Conservation (phyloP, 306 rosid species). For the Sindora glabra region DNA sequence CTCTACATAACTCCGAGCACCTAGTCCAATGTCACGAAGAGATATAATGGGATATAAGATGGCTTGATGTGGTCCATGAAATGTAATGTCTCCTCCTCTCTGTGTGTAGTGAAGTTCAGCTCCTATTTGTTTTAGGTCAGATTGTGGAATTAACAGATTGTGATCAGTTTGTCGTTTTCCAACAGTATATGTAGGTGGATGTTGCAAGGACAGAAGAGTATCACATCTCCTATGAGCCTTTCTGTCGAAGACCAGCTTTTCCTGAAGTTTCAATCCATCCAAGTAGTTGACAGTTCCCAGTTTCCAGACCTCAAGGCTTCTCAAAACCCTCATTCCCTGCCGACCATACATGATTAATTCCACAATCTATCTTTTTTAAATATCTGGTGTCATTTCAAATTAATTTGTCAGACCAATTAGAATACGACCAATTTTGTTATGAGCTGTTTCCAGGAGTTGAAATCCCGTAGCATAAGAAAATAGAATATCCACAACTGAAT, state of each 20-base stretch:
- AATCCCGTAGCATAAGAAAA: no score
- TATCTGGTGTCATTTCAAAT: no score
- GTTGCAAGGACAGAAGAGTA: slow-evolving; percentile 66
- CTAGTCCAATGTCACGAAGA: slow-evolving; percentile 57
- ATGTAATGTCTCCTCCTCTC: slow-evolving; percentile 88
- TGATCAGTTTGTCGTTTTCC: slow-evolving; percentile 80
- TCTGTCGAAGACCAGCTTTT: slow-evolving; percentile 54
- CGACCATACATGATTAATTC: slow-evolving; percentile 12
- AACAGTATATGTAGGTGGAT: slow-evolving; percentile 79
- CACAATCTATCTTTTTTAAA: background rate
- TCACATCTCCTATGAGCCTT: slow-evolving; percentile 50
- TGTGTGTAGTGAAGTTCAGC: slow-evolving; percentile 72
- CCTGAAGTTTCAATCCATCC: slow-evolving; percentile 61
- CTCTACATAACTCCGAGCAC: slow-evolving; percentile 74
- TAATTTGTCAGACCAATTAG: no score
- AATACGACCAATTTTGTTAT: no score
- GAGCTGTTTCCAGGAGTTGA: background rate
- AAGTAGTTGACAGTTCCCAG: slow-evolving; percentile 63
- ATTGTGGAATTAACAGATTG: slow-evolving; percentile 55
- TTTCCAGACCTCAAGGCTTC: slow-evolving; percentile 78
- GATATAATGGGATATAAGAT: slow-evolving; percentile 72
- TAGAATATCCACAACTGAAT: no score
- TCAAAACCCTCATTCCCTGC: slow-evolving; percentile 57
- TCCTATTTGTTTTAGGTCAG: slow-evolving; percentile 57
- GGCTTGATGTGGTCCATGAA: slow-evolving; percentile 90